Evolutionary conservation across 768 basidiomycete genomes (phyloP), one percentile per base, ranked within the genome.

Genomic region (Mycena venus): DNA sequence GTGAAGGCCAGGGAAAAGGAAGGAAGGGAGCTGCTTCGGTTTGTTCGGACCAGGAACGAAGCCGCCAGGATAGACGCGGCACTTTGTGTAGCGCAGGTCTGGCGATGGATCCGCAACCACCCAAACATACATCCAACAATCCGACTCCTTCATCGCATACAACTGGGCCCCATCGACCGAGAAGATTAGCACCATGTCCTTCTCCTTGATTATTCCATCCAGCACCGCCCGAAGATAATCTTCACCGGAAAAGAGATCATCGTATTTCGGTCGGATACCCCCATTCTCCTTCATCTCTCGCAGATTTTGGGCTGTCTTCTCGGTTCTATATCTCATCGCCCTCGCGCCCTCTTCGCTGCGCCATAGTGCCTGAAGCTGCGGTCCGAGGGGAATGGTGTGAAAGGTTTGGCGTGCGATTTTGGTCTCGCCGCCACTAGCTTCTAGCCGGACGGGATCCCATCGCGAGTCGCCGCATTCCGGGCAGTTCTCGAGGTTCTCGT

Each of bases 111-210:
- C 75, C 0, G 78, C 4, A 2, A 84, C 14, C 0, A 84, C 40
- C 80, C 80, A 85, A 0, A 83, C 78, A 11, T 79, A 80, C 0
- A 85, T 80, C 84, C 84, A 84, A 12, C 78, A 80, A 29, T 80
- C 77, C 4, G 80, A 68, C 40, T 36, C 21, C 71, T 81, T 82
- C 67, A 70, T 76, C 1, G 51, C 70, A 53, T 81, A 81, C 2
- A 84, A 68, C 58, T 83, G 83, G 0, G 78, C 79, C 0, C 83
- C 80, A 31, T 84, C 79, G 5, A 80, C 42, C 0, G 79, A 83
- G 2, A 81, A 67, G 56, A 83, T 68, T 0, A 83, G 61, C 3
- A 69, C 21, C 42, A 27, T 49, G 34, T 69, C 68, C 2, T 49
- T 27, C 12, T 60, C 68, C 23, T 23, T 23, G 47, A 69, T 69